Conservation (phyloP, 495 filamentous ascomycete species). For the Tuber calosporum region DNA sequence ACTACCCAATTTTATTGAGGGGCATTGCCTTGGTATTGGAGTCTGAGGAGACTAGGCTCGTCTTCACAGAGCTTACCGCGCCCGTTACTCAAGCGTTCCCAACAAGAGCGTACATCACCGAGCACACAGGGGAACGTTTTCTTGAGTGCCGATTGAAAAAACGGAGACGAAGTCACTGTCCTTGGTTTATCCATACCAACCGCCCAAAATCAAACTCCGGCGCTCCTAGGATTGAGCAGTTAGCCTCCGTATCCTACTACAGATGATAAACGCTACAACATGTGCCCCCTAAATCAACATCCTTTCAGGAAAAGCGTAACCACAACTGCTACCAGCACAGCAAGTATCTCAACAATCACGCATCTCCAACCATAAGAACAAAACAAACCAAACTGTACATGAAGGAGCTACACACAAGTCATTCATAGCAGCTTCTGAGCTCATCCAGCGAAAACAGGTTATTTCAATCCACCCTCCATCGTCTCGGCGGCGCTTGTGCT, state of each 20-base stretch:
- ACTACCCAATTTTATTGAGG: not conserved
- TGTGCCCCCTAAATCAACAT: too few species aligned
- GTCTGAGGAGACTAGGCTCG: not conserved
- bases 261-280: not conserved
- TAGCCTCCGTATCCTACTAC: not conserved
- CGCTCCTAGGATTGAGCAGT: not conserved
- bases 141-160: not conserved
- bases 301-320: too few species aligned
- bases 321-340: too few species aligned
- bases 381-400: too few species aligned
- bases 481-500: not conserved
- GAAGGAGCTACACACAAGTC: too few species aligned
- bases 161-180: not conserved
- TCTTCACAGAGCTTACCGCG: not conserved
- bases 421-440: too few species aligned
- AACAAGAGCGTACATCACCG: not conserved
- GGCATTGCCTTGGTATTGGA: not conserved
- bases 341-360: too few species aligned
- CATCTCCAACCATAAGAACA: too few species aligned
- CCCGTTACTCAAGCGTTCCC: not conserved
- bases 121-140: not conserved
- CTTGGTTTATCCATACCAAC: not conserved
- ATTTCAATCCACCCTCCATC: not conserved
- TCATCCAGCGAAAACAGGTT: not conserved
- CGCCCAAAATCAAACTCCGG: not conserved